Evolutionary conservation across 1,139 yeast species (phyloP).

Genomic region (Arxiozyma slooffiae): DNA sequence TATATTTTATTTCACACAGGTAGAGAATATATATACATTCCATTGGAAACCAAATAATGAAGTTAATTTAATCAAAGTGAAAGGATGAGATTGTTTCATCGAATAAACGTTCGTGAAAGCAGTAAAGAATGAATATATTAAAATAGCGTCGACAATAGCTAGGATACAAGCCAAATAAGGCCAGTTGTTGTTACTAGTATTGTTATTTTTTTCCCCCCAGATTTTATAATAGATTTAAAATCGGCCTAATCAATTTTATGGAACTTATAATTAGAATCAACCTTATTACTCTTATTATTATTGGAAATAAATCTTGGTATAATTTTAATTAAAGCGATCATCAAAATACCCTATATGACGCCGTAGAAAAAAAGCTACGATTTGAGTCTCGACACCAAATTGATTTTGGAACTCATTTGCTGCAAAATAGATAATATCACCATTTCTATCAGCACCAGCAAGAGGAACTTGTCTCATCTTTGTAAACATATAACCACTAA

Average conservation of each 20-base stretch:
- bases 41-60: constrained; percentile 12
- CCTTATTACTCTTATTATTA: not conserved
- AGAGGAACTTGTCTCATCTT: constrained; percentile 71
- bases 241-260: not conserved
- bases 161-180: not conserved
- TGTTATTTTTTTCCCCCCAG: not conserved
- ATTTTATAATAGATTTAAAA: not conserved
- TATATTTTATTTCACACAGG: too few relatives aligned
- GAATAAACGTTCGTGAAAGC: constrained; percentile 46
- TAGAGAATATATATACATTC: too few relatives aligned
- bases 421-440: constrained; percentile 50
- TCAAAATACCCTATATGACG: constrained; percentile 39
- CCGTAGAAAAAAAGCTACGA: constrained; percentile 58
- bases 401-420: constrained; percentile 64
- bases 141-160: constrained; percentile 24
- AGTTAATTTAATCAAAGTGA: constrained; percentile 29
- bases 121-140: constrained; percentile 45
- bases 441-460: constrained; percentile 47
- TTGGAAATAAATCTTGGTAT: constrained; percentile 31
- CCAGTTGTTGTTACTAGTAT: not conserved
- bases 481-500: constrained; percentile 89
- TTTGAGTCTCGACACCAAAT: constrained; percentile 75
- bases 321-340: constrained; percentile 42
- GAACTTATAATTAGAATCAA: not conserved
- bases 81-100: constrained; percentile 55